Evolutionary conservation across 2,329 filamentous ascomycete genomes (phyloP).

Genomic region (Triangularia verruculosa): DNA sequence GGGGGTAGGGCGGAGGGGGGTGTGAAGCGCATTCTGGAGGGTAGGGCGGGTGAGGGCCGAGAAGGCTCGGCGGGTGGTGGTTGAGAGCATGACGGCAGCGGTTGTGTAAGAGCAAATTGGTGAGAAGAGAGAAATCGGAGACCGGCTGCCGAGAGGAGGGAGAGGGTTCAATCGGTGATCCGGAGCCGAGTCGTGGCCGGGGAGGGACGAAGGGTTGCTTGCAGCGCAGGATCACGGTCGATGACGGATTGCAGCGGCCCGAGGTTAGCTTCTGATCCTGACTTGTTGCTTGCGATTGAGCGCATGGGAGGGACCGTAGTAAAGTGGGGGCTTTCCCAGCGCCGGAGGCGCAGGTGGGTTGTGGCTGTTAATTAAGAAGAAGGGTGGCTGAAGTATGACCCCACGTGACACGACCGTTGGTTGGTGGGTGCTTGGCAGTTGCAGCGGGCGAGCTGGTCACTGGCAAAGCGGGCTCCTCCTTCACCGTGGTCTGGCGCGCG

Average conservation of each 20-base stretch:
- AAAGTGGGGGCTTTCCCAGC: neutral
- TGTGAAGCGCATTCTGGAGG: conserved; percentile 14
- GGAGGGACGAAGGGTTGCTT: neutral
- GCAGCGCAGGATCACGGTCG: conserved; percentile 6
- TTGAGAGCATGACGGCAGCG: conserved; percentile 21
- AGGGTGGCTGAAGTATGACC: too few species aligned
- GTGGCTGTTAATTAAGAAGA: neutral
- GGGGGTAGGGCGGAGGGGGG: conserved; percentile 27
- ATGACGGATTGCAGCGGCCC: conserved; percentile 32
- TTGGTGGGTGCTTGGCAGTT: conserved; percentile 11
- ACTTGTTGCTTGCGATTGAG: conserved; percentile 9
- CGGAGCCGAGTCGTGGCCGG: neutral
- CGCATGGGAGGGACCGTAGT: neutral
- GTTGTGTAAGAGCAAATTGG: conserved; percentile 15
- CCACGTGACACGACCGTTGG: conserved; percentile 5
- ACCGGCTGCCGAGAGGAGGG: neutral
- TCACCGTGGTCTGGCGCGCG: conserved; percentile 33
- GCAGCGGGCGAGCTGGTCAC: neutral
- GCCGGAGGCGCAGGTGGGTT: neutral
- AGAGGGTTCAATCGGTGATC: neutral
- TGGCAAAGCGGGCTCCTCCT: conserved; percentile 1
- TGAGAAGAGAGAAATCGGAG: neutral
- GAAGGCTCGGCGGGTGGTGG: conserved; percentile 32
- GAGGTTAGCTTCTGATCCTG: conserved; percentile 27
- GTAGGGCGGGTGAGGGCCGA: conserved; percentile 32